Conservation (phyloP, 306 rosid species). For the Vigna nakashimae region DNA sequence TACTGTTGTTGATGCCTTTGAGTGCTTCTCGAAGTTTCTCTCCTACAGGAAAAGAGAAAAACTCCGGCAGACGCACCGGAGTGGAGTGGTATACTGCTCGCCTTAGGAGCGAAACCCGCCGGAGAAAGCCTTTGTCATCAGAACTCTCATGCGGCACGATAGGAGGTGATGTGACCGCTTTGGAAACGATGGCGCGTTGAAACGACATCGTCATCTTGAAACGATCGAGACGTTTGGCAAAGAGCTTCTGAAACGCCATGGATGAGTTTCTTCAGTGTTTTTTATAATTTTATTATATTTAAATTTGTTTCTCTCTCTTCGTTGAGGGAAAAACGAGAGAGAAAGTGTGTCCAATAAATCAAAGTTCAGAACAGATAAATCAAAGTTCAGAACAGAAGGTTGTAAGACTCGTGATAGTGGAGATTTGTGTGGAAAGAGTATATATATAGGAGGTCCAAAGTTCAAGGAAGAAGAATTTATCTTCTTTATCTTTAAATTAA, state of each 20-base stretch:
- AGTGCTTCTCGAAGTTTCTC: slow-evolving; percentile 60
- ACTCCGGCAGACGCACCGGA: slow-evolving; percentile 57
- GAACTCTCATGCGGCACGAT: slow-evolving; percentile 50
- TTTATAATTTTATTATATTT: not conserved
- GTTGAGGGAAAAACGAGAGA: not conserved
- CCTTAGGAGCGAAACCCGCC: slow-evolving; percentile 61
- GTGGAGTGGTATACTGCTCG: slow-evolving; percentile 50
- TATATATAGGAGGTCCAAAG: slow-evolving; percentile 48
- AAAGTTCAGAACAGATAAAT: not conserved
- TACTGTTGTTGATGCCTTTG: slow-evolving; percentile 31
- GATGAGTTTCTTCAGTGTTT: not conserved
- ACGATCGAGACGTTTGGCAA: slow-evolving; percentile 51
- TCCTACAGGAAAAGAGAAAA: slow-evolving; percentile 63
- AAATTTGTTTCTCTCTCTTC: not conserved
- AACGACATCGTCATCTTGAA: slow-evolving; percentile 38
- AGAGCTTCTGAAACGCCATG: slow-evolving; percentile 75
- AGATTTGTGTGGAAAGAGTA: not conserved
- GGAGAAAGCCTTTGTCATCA: slow-evolving; percentile 50
- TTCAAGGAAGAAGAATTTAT: slow-evolving; percentile 36
- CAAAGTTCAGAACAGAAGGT: not conserved
- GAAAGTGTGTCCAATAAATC: not conserved
- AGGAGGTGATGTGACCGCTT: slow-evolving; percentile 28
- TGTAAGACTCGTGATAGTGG: slow-evolving; percentile 21
- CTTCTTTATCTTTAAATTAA: too few species aligned
- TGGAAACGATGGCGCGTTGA: slow-evolving; percentile 9